phyloP scores from a whole-genome alignment of 106 monocot species.

The Dendrobium huoshanense region DNA sequence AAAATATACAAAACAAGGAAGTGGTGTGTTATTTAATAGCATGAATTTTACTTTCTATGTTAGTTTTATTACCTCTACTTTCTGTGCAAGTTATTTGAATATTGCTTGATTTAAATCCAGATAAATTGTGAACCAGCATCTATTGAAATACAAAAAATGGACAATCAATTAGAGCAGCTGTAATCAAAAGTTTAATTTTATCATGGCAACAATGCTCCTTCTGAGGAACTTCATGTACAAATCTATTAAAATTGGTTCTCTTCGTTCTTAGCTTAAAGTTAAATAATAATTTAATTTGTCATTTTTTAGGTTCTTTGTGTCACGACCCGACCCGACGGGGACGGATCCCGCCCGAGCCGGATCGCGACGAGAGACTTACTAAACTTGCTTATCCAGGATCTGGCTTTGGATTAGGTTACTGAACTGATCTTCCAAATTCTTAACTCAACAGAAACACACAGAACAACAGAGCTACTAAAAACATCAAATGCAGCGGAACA shows the following conservation, averaged over 20 bases:
- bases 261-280: background rate
- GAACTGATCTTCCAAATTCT: too few relatives aligned
- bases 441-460: too few relatives aligned
- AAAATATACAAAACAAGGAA: conserved; percentile 96
- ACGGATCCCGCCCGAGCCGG: too few relatives aligned
- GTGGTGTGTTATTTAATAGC: conserved; percentile 47
- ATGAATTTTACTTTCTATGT: background rate
- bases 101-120: conserved; percentile 27
- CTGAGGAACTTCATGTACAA: conserved; percentile 76
- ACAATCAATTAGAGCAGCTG: conserved; percentile 68
- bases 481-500: too few relatives aligned
- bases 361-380: too few relatives aligned
- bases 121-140: conserved; percentile 87
- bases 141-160: conserved; percentile 84
- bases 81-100: background rate
- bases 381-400: too few relatives aligned
- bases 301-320: conserved; percentile 45
- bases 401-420: too few relatives aligned
- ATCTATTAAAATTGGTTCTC: background rate
- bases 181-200: conserved; percentile 79
- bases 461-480: too few relatives aligned
- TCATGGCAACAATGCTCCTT: conserved; percentile 49
- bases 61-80: background rate
- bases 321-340: too few relatives aligned
- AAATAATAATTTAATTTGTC: background rate